phyloP scores from a whole-genome alignment of 305 asterid genomes.

The Fraxinus velutina region DNA sequence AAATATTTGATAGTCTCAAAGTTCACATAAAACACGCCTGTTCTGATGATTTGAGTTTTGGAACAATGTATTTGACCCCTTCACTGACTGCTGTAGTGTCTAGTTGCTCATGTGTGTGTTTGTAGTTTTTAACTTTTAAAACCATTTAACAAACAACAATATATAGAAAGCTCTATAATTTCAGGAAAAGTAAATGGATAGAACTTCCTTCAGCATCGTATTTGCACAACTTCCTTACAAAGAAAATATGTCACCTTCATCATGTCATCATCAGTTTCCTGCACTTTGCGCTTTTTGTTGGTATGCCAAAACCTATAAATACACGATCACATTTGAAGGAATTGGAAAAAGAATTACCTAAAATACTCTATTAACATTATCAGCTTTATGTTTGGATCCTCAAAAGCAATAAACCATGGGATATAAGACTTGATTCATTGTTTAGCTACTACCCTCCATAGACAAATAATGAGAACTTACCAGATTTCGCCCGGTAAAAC shows the following conservation, averaged over 20 bases:
- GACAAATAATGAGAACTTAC: constrained; percentile 35
- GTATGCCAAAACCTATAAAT: constrained; percentile 69
- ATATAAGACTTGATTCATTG: not conserved
- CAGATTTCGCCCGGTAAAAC: constrained; percentile 61
- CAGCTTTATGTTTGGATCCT: not conserved
- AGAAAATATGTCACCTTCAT: constrained; percentile 11
- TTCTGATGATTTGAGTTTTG: constrained; percentile 8
- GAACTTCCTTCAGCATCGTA: constrained; percentile 20
- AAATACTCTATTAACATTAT: not conserved
- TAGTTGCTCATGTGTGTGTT: constrained; percentile 1
- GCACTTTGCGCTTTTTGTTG: constrained; percentile 38
- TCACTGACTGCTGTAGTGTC: constrained; percentile 18
- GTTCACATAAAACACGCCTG: constrained; percentile 13
- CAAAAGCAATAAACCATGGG: not conserved
- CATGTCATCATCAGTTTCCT: constrained; percentile 20
- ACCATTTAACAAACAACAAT: constrained; percentile 19
- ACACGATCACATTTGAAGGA: constrained; percentile 6
- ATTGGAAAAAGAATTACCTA: not conserved
- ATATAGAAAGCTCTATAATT: constrained; percentile 9
- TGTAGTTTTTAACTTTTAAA: constrained; percentile 4
- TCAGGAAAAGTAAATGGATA: constrained; percentile 12
- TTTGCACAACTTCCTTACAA: constrained; percentile 20
- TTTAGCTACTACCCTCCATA: not conserved
- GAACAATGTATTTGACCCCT: constrained; percentile 17
- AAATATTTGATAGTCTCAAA: constrained; percentile 8